Conservation (phyloP, 176 grass and related monocot genomes). For the Aegilops longissima region DNA sequence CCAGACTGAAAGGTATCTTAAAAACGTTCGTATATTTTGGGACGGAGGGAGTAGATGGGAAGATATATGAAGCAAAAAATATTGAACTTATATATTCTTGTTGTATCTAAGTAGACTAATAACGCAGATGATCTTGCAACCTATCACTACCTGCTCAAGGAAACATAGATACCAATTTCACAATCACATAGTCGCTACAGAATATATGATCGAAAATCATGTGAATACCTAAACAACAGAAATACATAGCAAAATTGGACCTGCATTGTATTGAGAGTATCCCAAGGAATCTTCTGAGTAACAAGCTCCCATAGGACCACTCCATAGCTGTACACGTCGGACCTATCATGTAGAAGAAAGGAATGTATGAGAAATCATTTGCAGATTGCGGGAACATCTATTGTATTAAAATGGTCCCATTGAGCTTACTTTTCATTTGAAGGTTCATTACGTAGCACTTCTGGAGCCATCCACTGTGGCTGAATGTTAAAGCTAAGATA, state of each 20-base stretch:
- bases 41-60: background rate
- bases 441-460: conserved; percentile 91
- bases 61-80: conserved; percentile 10
- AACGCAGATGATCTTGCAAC: background rate
- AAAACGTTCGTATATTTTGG: too few relatives aligned
- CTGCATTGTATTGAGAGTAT: conserved; percentile 93
- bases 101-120: conserved; percentile 5
- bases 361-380: background rate
- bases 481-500: conserved; percentile 35
- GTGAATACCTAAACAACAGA: background rate
- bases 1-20: background rate
- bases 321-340: conserved; percentile 90
- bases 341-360: conserved; percentile 51
- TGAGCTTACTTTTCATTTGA: conserved; percentile 79
- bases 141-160: background rate
- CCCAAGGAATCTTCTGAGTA: conserved; percentile 95
- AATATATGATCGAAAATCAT: background rate
- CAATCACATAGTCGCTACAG: background rate
- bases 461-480: conserved; percentile 99
- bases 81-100: background rate
- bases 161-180: background rate
- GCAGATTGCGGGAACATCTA: background rate
- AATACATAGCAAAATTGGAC: conserved; percentile 26
- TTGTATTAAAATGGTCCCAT: background rate
- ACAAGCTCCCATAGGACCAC: conserved; percentile 94